phyloP scores from a whole-genome alignment of 176 grass and related monocot genomes.

The Oryza rufipogon region DNA sequence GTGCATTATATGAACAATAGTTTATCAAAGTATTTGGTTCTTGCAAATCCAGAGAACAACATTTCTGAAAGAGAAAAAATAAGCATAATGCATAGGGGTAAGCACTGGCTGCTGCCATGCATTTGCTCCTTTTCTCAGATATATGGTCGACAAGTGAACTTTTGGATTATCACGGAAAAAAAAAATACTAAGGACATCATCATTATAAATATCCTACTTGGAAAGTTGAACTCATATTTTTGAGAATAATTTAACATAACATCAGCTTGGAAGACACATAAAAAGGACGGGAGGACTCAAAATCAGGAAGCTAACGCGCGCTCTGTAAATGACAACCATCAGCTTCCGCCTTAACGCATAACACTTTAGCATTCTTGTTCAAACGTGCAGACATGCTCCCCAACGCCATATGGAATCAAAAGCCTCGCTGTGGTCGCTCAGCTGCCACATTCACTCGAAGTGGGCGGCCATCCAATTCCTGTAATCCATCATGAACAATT shows the following conservation, averaged over 20 bases:
- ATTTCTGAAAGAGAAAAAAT: neutral
- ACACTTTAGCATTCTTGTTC: slow-evolving; percentile 1
- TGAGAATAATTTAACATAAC: slow-evolving; percentile 27
- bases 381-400: slow-evolving; percentile 28
- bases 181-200: slow-evolving; percentile 15
- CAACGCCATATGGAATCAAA: slow-evolving; percentile 28
- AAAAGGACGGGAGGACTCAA: slow-evolving; percentile 22
- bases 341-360: slow-evolving; percentile 17
- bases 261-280: slow-evolving; percentile 24
- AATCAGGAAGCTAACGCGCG: slow-evolving; percentile 32
- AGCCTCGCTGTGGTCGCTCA: slow-evolving; percentile 57
- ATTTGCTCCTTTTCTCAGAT: neutral
- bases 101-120: neutral
- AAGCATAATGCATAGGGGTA: neutral
- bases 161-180: slow-evolving; percentile 4
- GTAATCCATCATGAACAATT: neutral
- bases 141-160: too few species aligned
- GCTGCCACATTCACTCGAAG: slow-evolving; percentile 82
- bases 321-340: slow-evolving; percentile 17
- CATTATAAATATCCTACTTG: slow-evolving; percentile 44
- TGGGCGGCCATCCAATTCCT: slow-evolving; percentile 78
- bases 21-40: neutral
- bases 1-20: neutral
- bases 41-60: neutral
- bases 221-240: slow-evolving; percentile 38